phyloP scores from a whole-genome alignment of 495 filamentous ascomycete genomes.

The Podospora appendiculata region DNA sequence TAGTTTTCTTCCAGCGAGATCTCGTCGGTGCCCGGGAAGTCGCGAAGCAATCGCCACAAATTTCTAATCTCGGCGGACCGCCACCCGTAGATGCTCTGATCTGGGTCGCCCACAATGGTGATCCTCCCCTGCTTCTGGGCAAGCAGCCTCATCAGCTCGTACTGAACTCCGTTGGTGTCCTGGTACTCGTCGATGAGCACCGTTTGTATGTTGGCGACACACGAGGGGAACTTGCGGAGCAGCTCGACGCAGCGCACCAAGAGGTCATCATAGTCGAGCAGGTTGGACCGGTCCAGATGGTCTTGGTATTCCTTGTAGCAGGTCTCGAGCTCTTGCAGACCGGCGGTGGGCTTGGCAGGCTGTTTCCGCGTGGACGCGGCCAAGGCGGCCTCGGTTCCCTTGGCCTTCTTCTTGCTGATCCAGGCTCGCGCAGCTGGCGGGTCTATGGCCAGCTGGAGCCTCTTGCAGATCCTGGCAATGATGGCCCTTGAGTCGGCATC shows the following conservation, averaged over 20 bases:
- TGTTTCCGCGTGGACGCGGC: constrained; percentile 3
- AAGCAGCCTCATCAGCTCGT: constrained; percentile 88
- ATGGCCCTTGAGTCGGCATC: constrained; percentile 69
- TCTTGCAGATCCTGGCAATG: constrained; percentile 74
- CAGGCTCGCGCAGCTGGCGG: constrained; percentile 58
- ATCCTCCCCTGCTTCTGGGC: constrained; percentile 64
- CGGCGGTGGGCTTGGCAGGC: constrained; percentile 38
- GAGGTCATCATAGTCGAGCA: constrained; percentile 94
- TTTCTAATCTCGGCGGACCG: constrained; percentile 95
- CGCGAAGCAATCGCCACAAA: constrained; percentile 64
- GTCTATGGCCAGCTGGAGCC: constrained; percentile 60
- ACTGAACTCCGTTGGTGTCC: constrained; percentile 93
- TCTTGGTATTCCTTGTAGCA: constrained; percentile 76
- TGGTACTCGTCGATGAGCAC: constrained; percentile 98
- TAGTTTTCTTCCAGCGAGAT: constrained; percentile 95
- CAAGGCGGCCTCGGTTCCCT: constrained; percentile 40
- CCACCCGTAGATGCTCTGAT: constrained; percentile 98
- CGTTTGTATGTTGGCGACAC: constrained; percentile 82
- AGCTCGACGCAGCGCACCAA: constrained; percentile 79
- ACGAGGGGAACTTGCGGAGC: constrained; percentile 67
- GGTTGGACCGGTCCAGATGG: constrained; percentile 64
- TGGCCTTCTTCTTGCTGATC: constrained; percentile 83
- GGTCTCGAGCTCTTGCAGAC: constrained; percentile 49
- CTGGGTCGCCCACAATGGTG: constrained; percentile 94
- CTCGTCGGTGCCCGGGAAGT: constrained; percentile 69